A percentile compares a stretch with the other conserved stretches of the same genome.
phyloP scores from a whole-genome alignment of 2,329 filamentous ascomycete genomes.

The Coniochaeta ligniaria region DNA sequence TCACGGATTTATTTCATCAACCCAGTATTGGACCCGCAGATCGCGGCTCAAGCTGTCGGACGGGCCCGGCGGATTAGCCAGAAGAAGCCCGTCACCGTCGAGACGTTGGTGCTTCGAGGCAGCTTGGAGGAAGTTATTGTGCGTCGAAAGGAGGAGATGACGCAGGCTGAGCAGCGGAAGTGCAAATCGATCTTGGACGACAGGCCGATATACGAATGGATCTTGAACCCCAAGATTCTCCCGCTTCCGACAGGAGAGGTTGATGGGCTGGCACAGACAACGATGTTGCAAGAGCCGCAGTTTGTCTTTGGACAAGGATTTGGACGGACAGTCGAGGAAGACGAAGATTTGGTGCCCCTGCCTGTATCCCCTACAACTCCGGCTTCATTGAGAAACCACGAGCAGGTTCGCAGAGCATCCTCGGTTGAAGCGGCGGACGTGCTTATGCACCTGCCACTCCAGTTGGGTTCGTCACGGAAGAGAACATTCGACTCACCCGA shows the following conservation, averaged over 20 bases:
- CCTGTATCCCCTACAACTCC: neutral
- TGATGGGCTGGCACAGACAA: slow-evolving; percentile 39
- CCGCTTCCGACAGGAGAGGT: slow-evolving; percentile 16
- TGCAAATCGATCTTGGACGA: slow-evolving; percentile 53
- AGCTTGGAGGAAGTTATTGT: slow-evolving; percentile 85
- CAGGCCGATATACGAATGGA: slow-evolving; percentile 49
- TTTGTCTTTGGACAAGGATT: slow-evolving; percentile 43
- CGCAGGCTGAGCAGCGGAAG: slow-evolving; percentile 51
- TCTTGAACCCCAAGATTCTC: slow-evolving; percentile 42
- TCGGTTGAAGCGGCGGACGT: neutral
- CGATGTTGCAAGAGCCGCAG: slow-evolving; percentile 35
- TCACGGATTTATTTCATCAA: slow-evolving; percentile 85
- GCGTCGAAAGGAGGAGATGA: slow-evolving; percentile 67
- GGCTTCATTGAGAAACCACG: neutral
- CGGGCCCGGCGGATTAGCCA: slow-evolving; percentile 85
- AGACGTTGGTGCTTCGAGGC: slow-evolving; percentile 73
- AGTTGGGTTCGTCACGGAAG: neutral
- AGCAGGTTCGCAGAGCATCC: neutral
- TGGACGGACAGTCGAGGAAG: slow-evolving; percentile 28
- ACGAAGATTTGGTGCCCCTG: slow-evolving; percentile 32
- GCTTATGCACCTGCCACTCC: neutral
- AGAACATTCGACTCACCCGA: neutral
- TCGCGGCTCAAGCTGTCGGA: slow-evolving; percentile 88
- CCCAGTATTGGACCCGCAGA: slow-evolving; percentile 75
- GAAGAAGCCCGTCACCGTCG: slow-evolving; percentile 68